phyloP scores from a whole-genome alignment of 192 early-diverging fungal species.

The Ambispora gerdemannii region DNA sequence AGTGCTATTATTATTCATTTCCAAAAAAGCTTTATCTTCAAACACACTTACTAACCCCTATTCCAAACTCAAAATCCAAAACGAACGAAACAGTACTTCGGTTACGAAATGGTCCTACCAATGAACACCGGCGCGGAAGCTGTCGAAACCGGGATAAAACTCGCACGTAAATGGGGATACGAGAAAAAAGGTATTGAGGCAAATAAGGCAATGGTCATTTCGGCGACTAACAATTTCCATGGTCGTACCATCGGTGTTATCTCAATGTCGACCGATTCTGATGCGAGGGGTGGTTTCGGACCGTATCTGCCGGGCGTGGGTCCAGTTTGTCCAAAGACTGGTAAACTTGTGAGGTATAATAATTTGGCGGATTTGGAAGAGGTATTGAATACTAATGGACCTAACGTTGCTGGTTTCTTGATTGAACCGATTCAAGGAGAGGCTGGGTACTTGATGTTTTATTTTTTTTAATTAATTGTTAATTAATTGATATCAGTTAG shows the following conservation, averaged over 20 bases:
- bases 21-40: not conserved
- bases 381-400: slow-evolving; percentile 78
- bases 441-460: slow-evolving; percentile 61
- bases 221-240: slow-evolving; percentile 91
- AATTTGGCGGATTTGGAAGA: slow-evolving; percentile 82
- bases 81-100: no score
- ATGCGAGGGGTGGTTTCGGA: slow-evolving; percentile 81
- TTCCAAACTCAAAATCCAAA: no score
- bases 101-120: slow-evolving; percentile 96
- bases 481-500: not conserved
- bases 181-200: slow-evolving; percentile 82
- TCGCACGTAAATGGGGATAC: slow-evolving; percentile 97
- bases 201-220: slow-evolving; percentile 78
- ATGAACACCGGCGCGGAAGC: slow-evolving; percentile 99
- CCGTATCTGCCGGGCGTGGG: slow-evolving; percentile 90
- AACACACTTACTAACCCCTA: slow-evolving; percentile 10
- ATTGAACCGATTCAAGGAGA: slow-evolving; percentile 99
- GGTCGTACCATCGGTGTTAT: slow-evolving; percentile 92
- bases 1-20: no score
- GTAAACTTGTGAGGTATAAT: slow-evolving; percentile 76
- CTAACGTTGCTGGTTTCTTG: slow-evolving; percentile 87
- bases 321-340: slow-evolving; percentile 71
- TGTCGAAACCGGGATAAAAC: slow-evolving; percentile 97
- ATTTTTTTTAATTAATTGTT: slow-evolving; percentile 2
- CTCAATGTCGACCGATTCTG: slow-evolving; percentile 93